These are phyloP conservation scores for Adiantum capillusveneris DNA, from an alignment of 75 land plant species.

Conservation along the genomic window DNA sequence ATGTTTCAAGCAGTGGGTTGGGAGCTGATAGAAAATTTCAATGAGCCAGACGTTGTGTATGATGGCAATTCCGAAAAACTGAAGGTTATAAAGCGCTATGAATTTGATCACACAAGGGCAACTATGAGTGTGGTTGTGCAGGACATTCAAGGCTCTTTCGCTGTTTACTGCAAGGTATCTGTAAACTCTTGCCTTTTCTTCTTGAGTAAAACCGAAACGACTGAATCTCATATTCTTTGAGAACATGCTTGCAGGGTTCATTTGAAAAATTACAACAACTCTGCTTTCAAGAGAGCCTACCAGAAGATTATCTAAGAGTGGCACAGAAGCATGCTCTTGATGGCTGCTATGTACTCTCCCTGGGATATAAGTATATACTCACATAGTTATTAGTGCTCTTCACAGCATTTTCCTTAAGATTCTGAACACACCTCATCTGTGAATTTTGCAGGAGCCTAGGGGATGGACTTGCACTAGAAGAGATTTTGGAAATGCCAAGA, in stretches of 20 bases:
- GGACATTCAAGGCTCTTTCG: slow-evolving; percentile 16
- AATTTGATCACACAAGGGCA: slow-evolving; percentile 31
- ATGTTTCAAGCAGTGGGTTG: slow-evolving; percentile 36
- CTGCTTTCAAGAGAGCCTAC: slow-evolving; percentile 14
- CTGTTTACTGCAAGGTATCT: slow-evolving; percentile 30
- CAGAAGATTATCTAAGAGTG: slow-evolving; percentile 15
- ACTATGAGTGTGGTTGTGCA: slow-evolving; percentile 39
- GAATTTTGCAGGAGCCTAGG: slow-evolving; percentile 7
- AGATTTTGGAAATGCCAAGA: slow-evolving; percentile 13
- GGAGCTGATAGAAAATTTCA: slow-evolving; percentile 21
- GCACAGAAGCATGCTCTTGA: slow-evolving; percentile 34
- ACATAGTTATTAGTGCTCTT: not conserved
- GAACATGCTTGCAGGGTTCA: slow-evolving; percentile 25
- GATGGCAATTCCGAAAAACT: slow-evolving; percentile 16
- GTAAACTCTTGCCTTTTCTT: too few relatives aligned
- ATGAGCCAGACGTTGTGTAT: slow-evolving; percentile 20
- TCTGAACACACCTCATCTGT: not conserved
- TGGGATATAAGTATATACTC: slow-evolving; percentile 23
- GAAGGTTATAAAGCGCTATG: slow-evolving; percentile 32
- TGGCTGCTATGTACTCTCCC: slow-evolving; percentile 35
- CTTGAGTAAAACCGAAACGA: too few relatives aligned
- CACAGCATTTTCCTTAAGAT: not conserved
- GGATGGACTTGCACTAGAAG: not conserved
- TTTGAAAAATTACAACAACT: slow-evolving; percentile 31
- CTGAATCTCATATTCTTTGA: too few relatives aligned